These are phyloP conservation scores for Metschnikowia chrysomelidarum DNA, from an alignment of 805 yeast genomes.

Conservation along the genomic window DNA sequence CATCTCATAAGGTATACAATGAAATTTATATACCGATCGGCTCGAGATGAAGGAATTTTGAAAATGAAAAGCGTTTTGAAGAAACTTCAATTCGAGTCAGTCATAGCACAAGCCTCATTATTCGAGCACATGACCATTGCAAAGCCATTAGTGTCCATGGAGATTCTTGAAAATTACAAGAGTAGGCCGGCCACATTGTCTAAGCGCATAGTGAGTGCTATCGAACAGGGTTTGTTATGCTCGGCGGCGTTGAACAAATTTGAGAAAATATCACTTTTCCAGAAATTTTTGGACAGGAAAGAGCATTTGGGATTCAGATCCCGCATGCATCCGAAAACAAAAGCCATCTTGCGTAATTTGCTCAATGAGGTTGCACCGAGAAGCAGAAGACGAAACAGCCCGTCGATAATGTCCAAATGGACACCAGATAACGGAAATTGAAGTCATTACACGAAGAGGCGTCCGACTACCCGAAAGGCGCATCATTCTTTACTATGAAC, in stretches of 20 bases:
- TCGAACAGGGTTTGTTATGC: slow-evolving; percentile 29
- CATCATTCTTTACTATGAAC: slow-evolving; percentile 1
- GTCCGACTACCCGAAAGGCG: too few species aligned
- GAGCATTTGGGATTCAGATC: slow-evolving; percentile 21
- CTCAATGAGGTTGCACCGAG: slow-evolving; percentile 12
- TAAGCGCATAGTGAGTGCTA: slow-evolving; percentile 20
- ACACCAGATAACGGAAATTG: too few species aligned
- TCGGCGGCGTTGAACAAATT: slow-evolving; percentile 16
- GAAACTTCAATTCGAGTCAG: slow-evolving; percentile 15
- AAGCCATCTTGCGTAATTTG: slow-evolving; percentile 14
- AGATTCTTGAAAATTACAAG: slow-evolving; percentile 24
- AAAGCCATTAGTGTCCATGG: slow-evolving; percentile 27
- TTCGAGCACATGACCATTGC: slow-evolving; percentile 26
- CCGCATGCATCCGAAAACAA: slow-evolving; percentile 10
- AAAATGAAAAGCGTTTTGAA: slow-evolving; percentile 23
- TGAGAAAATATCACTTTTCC: slow-evolving; percentile 21
- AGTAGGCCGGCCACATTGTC: slow-evolving; percentile 21
- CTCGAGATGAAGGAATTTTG: slow-evolving; percentile 14
- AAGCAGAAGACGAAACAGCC: too few species aligned
- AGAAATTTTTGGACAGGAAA: slow-evolving; percentile 19
- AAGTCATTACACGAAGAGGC: too few species aligned
- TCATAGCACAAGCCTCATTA: slow-evolving; percentile 18
- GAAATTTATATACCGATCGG: slow-evolving; percentile 19
- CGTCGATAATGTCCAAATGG: too few species aligned
- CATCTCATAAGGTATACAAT: slow-evolving; percentile 20